phyloP scores from a whole-genome alignment of 139 green algal species.

The Closterium sp. region DNA sequence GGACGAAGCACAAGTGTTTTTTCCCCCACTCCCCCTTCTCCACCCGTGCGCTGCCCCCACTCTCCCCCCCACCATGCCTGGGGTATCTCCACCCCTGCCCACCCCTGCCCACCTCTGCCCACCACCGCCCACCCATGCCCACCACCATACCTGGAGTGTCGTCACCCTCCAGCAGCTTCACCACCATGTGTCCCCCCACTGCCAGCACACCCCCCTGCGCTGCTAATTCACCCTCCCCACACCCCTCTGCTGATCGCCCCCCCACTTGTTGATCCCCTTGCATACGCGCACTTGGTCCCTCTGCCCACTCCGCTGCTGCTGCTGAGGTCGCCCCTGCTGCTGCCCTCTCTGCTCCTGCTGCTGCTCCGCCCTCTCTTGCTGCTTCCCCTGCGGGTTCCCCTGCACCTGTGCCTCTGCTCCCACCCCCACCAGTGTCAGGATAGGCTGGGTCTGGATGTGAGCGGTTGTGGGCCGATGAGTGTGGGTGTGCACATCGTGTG shows the following conservation, averaged over 20 bases:
- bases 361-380: not conserved
- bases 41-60: no score
- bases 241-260: not conserved
- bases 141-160: not conserved
- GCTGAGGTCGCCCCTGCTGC: not conserved
- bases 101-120: no score
- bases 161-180: constrained; percentile 2
- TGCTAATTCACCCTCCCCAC: not conserved
- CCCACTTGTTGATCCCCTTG: not conserved
- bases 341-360: not conserved
- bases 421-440: not conserved
- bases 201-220: not conserved
- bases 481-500: not conserved
- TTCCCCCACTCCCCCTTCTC: no score
- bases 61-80: no score
- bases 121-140: not conserved
- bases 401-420: not conserved
- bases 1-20: no score
- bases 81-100: no score
- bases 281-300: not conserved
- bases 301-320: not conserved
- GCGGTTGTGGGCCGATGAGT: not conserved
- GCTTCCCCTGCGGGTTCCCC: not conserved
- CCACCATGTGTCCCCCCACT: not conserved
- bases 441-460: not conserved